These are phyloP conservation scores for Sclerotinia subarctica DNA, from an alignment of 2,329 filamentous ascomycete species.

Conservation along the genomic window DNA sequence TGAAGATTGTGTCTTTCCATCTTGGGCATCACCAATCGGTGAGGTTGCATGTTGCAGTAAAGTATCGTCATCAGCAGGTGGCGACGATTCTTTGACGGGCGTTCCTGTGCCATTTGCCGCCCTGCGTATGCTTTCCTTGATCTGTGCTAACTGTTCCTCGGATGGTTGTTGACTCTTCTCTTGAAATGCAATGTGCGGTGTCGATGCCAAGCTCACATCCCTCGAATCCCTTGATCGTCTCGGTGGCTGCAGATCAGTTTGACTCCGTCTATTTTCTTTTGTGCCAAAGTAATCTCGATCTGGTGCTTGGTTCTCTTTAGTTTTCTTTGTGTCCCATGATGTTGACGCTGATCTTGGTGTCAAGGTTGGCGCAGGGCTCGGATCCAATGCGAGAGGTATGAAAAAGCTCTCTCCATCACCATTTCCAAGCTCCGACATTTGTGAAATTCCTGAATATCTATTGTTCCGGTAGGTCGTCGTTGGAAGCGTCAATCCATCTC, in stretches of 20 bases:
- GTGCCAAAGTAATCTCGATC: constrained; percentile 58
- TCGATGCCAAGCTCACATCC: constrained; percentile 50
- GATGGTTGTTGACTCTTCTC: constrained; percentile 70
- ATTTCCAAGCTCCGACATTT: constrained; percentile 44
- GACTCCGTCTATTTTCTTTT: constrained; percentile 42
- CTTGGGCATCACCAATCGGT: constrained; percentile 30
- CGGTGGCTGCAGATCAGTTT: constrained; percentile 39
- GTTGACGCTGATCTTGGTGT: constrained; percentile 56
- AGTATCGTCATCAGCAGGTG: constrained; percentile 33
- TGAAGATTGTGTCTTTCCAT: constrained; percentile 39
- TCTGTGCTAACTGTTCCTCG: constrained; percentile 53
- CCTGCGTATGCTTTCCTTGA: constrained; percentile 48
- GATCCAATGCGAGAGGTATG: constrained; percentile 73
- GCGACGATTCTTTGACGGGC: constrained; percentile 31
- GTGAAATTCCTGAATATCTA: constrained; percentile 68
- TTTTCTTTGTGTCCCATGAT: constrained; percentile 42
- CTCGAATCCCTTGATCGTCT: constrained; percentile 36
- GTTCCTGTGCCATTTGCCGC: constrained; percentile 29
- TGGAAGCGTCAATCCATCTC: constrained; percentile 66
- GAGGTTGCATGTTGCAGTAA: constrained; percentile 35
- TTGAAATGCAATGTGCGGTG: constrained; percentile 89
- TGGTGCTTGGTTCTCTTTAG: constrained; percentile 36
- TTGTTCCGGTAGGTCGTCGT: constrained; percentile 75
- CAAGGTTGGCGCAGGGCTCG: constrained; percentile 53
- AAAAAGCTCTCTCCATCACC: constrained; percentile 57